Percentiles rank a stretch among this genome's conserved stretches.
These are phyloP conservation scores for Poa annua DNA, from an alignment of 176 grass and related monocot species.

Conservation along the genomic window DNA sequence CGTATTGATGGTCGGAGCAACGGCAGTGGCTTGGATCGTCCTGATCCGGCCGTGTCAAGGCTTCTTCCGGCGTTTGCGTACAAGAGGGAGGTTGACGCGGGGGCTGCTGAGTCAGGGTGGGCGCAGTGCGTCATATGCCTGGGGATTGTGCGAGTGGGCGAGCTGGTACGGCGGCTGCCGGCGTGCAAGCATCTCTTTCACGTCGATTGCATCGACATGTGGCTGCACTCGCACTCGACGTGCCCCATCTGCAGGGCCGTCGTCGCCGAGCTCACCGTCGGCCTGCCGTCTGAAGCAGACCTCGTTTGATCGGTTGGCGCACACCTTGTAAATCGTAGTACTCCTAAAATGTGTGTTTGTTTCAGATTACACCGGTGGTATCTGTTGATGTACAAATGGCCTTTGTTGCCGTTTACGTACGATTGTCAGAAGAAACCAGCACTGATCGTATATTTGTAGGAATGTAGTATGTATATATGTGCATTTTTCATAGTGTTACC, in stretches of 20 bases:
- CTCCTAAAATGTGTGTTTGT: background rate
- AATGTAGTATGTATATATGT: no score
- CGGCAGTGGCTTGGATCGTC: background rate
- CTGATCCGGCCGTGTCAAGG: background rate
- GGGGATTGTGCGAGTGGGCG: constrained; percentile 42
- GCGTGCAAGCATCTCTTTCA: constrained; percentile 52
- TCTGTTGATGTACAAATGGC: no score
- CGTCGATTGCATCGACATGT: constrained; percentile 43
- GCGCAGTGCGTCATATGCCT: constrained; percentile 58
- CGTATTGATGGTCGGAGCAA: background rate
- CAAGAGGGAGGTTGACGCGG: constrained; percentile 33
- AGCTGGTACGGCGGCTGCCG: constrained; percentile 50
- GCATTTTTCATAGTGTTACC: no score
- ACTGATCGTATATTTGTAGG: no score
- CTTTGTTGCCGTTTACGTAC: no score
- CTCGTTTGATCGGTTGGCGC: constrained; percentile 21
- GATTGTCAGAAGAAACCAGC: no score
- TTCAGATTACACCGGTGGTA: background rate
- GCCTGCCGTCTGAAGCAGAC: background rate
- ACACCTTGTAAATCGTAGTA: background rate
- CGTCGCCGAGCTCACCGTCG: constrained; percentile 26
- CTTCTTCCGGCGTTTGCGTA: constrained; percentile 49
- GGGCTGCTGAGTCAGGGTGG: constrained; percentile 36
- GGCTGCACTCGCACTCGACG: constrained; percentile 42
- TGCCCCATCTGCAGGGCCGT: constrained; percentile 52